A percentile compares a stretch with the other conserved stretches of the same genome.
Conservation (phyloP, 306 rosid genomes). For the Dryas octopetala region DNA sequence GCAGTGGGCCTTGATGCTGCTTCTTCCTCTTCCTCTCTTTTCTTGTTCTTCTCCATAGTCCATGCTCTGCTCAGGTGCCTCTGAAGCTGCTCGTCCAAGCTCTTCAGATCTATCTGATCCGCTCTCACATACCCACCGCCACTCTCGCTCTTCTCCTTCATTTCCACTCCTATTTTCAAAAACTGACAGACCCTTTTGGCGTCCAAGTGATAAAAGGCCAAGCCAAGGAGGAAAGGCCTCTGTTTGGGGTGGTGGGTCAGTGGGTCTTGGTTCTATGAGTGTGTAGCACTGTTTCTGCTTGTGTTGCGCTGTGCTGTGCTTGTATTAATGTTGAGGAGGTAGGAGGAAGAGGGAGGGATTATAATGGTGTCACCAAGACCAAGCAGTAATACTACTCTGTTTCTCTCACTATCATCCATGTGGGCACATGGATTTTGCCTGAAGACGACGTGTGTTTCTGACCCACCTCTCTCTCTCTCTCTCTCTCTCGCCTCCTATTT, state of each 20-base stretch:
- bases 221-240: neutral
- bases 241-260: neutral
- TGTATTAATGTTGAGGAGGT: neutral
- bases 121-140: constrained; percentile 89
- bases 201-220: neutral
- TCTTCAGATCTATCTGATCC: constrained; percentile 98
- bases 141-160: constrained; percentile 88
- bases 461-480: constrained; percentile 42
- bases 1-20: constrained; percentile 34
- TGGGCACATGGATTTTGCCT: constrained; percentile 97
- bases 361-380: constrained; percentile 33
- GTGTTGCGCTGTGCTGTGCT: neutral
- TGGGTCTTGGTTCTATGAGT: neutral
- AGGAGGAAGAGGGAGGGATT: constrained; percentile 16
- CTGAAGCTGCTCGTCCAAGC: constrained; percentile 96
- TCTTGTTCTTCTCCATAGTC: constrained; percentile 94
- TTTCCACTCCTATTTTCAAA: constrained; percentile 17
- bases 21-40: constrained; percentile 38
- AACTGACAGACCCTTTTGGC: neutral
- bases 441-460: constrained; percentile 86
- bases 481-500: neutral
- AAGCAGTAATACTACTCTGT: constrained; percentile 11
- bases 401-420: constrained; percentile 60
- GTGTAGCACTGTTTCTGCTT: neutral
- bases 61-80: constrained; percentile 85